These are phyloP conservation scores for Cryphonectria naterciae DNA, from an alignment of 2,329 filamentous ascomycete genomes.

Conservation along the genomic window DNA sequence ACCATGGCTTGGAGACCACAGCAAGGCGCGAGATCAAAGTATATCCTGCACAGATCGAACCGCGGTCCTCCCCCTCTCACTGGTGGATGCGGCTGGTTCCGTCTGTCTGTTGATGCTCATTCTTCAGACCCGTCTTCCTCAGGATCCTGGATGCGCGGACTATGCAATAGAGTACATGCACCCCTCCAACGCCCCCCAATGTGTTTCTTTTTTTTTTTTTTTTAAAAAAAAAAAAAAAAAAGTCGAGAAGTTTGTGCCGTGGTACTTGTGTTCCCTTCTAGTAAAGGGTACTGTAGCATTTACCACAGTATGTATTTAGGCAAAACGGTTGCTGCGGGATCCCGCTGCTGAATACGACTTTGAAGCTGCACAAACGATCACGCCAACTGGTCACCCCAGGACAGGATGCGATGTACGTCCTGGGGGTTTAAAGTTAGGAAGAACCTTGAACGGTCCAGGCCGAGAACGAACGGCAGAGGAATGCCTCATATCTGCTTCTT, in stretches of 20 bases:
- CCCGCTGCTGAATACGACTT: not conserved
- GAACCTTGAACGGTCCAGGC: not conserved
- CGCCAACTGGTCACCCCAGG: not conserved
- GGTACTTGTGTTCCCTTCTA: too few species aligned
- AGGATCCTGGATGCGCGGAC: constrained; percentile 62
- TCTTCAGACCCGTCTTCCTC: constrained; percentile 66
- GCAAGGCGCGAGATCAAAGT: constrained; percentile 62
- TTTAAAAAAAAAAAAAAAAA: too few species aligned
- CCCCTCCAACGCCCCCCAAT: too few species aligned
- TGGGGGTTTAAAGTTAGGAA: not conserved
- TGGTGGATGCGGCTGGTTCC: constrained; percentile 25
- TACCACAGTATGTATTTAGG: not conserved
- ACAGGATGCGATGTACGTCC: not conserved
- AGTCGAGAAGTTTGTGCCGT: too few species aligned
- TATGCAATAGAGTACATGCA: constrained; percentile 66
- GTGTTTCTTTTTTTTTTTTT: too few species aligned
- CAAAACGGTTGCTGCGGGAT: not conserved
- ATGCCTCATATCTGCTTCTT: not conserved
- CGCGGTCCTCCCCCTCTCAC: constrained; percentile 17
- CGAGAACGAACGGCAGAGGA: not conserved
- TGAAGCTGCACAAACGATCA: not conserved
- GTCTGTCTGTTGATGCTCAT: constrained; percentile 46
- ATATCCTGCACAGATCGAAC: constrained; percentile 30
- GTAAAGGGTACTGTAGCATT: too few species aligned
- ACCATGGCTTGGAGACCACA: constrained; percentile 62